Percentiles rank a stretch among this genome's conserved stretches.
Evolutionary conservation across 2,329 filamentous ascomycete genomes (phyloP).

Genomic region (Aspergillus fumigatus): DNA sequence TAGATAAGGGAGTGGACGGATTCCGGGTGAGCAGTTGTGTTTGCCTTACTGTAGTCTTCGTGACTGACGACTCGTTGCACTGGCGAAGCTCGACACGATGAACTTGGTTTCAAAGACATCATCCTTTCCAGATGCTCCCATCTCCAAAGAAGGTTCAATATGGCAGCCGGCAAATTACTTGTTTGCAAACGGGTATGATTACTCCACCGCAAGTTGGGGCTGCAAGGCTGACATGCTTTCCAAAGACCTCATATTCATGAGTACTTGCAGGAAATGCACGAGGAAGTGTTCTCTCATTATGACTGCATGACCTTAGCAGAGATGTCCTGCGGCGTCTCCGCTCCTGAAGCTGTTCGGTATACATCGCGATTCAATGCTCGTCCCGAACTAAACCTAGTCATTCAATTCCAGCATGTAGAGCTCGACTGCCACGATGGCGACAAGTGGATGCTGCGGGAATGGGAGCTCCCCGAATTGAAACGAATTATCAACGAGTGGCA

Average conservation of each 20-base stretch:
- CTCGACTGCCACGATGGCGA: conserved; percentile 23
- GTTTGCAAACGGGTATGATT: conserved; percentile 56
- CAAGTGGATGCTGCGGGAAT: conserved; percentile 30
- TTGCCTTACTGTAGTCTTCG: not conserved
- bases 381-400: conserved; percentile 38
- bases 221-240: not conserved
- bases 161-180: conserved; percentile 52
- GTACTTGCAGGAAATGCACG: conserved; percentile 34
- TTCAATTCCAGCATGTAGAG: conserved; percentile 37
- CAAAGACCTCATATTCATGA: conserved; percentile 35
- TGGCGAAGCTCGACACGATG: conserved; percentile 50
- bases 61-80: not conserved
- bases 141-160: conserved; percentile 42
- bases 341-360: conserved; percentile 34
- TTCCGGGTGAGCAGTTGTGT: conserved; percentile 50
- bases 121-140: conserved; percentile 43
- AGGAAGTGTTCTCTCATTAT: conserved; percentile 31
- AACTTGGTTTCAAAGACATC: conserved; percentile 62
- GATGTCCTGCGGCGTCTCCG: conserved; percentile 31
- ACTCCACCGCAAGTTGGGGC: not conserved
- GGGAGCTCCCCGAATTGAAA: conserved; percentile 42
- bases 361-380: conserved; percentile 26
- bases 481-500: conserved; percentile 44
- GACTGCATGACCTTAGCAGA: conserved; percentile 41
- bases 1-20: conserved; percentile 64